Percentiles rank a stretch among this genome's conserved stretches.
These are phyloP conservation scores for Pyrenophora tritici-repentis DNA, from an alignment of 2,329 filamentous ascomycete species.

Conservation along the genomic window DNA sequence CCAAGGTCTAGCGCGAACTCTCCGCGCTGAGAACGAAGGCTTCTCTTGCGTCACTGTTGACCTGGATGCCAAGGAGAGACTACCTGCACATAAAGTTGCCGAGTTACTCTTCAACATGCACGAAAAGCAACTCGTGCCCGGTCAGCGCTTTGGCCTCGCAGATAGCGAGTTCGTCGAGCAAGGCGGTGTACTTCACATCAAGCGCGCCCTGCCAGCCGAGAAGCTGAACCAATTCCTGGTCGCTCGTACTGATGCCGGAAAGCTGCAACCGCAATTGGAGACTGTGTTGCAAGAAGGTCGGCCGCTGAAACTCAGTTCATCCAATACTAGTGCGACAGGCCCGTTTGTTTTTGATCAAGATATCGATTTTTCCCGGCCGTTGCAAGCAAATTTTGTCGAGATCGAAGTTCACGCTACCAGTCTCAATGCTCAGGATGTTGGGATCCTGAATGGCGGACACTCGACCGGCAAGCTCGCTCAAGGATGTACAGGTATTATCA, in stretches of 20 bases:
- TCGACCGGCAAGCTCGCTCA: slow-evolving; percentile 5
- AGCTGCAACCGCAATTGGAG: slow-evolving; percentile 10
- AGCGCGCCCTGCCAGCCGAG: slow-evolving; percentile 14
- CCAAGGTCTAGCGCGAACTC: slow-evolving; percentile 16
- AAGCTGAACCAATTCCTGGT: slow-evolving; percentile 12
- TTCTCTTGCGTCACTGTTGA: slow-evolving; percentile 22
- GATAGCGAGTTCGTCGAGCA: slow-evolving; percentile 20
- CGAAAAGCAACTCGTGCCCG: slow-evolving; percentile 2
- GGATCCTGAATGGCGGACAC: slow-evolving; percentile 34
- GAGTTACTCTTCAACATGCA: slow-evolving; percentile 5
- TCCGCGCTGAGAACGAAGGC: slow-evolving; percentile 20
- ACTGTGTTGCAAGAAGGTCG: not conserved
- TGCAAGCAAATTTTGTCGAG: slow-evolving; percentile 33
- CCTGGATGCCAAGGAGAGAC: slow-evolving; percentile 14
- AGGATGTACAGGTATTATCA: slow-evolving; percentile 28
- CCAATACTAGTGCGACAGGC: not conserved
- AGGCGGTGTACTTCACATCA: slow-evolving; percentile 12
- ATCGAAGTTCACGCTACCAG: slow-evolving; percentile 37
- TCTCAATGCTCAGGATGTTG: slow-evolving; percentile 16
- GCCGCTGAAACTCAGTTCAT: slow-evolving; percentile 1
- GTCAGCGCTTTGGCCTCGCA: not conserved
- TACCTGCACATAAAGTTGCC: slow-evolving; percentile 6
- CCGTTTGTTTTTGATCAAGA: slow-evolving; percentile 17
- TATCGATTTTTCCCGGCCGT: not conserved
- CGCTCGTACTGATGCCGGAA: slow-evolving; percentile 5